Evolutionary conservation across 2,329 filamentous ascomycete genomes (phyloP).

Genomic region (Cladophialophora exuberans): DNA sequence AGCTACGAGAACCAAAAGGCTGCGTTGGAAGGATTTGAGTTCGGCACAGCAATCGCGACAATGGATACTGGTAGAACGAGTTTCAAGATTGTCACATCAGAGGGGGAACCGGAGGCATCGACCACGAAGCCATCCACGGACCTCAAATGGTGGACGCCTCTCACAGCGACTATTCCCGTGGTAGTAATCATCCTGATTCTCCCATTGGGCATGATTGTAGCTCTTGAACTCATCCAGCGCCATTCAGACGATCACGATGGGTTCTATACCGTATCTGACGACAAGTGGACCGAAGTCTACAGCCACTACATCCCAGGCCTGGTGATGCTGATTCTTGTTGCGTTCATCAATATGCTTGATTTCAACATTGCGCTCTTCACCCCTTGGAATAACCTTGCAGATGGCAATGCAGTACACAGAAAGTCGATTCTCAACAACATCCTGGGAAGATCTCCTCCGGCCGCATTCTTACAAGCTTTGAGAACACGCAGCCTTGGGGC

Average conservation of each 20-base stretch:
- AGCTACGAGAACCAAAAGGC: slow-evolving; percentile 26
- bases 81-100: slow-evolving; percentile 33
- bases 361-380: slow-evolving; percentile 33
- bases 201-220: slow-evolving; percentile 28
- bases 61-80: slow-evolving; percentile 26
- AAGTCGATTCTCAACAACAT: slow-evolving; percentile 31
- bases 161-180: slow-evolving; percentile 28
- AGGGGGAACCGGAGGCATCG: slow-evolving; percentile 23
- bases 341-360: slow-evolving; percentile 33
- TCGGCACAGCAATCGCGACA: slow-evolving; percentile 32
- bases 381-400: slow-evolving; percentile 29
- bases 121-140: slow-evolving; percentile 16
- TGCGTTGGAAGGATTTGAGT: slow-evolving; percentile 31
- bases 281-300: slow-evolving; percentile 33
- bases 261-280: slow-evolving; percentile 30
- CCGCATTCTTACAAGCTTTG: slow-evolving; percentile 26
- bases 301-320: slow-evolving; percentile 38
- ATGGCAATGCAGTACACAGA: slow-evolving; percentile 24
- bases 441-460: slow-evolving; percentile 26
- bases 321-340: slow-evolving; percentile 31
- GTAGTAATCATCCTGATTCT: slow-evolving; percentile 31
- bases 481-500: slow-evolving; percentile 30
- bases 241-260: slow-evolving; percentile 35
- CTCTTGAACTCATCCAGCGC: slow-evolving; percentile 30
- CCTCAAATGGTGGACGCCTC: slow-evolving; percentile 30